A percentile compares a stretch with the other conserved stretches of the same genome.
These are phyloP conservation scores for Syzygium aqueum DNA, from an alignment of 345 rosid species.

Conservation along the genomic window DNA sequence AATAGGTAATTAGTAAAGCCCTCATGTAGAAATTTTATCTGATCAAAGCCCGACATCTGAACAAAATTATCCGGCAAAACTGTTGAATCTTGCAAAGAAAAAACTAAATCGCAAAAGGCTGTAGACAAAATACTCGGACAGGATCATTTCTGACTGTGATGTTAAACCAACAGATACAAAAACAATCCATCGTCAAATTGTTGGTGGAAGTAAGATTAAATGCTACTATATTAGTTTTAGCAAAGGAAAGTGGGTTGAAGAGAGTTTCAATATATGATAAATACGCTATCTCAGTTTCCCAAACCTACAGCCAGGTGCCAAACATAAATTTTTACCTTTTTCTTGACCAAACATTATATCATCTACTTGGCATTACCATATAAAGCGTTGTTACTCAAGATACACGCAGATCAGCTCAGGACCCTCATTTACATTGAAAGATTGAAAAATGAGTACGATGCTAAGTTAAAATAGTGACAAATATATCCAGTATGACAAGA, in stretches of 20 bases:
- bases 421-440: neutral
- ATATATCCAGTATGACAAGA: neutral
- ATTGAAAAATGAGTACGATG: neutral
- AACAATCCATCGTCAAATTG: neutral
- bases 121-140: neutral
- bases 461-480: neutral
- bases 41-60: neutral
- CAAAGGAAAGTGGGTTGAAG: neutral
- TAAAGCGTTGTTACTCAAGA: neutral
- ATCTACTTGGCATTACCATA: neutral
- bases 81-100: neutral
- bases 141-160: neutral
- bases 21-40: neutral
- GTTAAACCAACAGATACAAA: neutral
- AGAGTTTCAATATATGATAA: neutral
- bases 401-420: neutral
- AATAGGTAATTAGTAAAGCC: neutral
- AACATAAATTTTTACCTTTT: neutral
- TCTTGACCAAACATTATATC: neutral
- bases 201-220: neutral
- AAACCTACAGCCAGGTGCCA: neutral
- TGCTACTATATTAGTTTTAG: neutral
- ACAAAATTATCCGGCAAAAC: neutral
- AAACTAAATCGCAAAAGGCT: neutral
- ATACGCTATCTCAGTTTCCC: neutral